These are phyloP conservation scores for Akanthomyces dipterigenus DNA, from an alignment of 2,329 filamentous ascomycete genomes.

Conservation along the genomic window DNA sequence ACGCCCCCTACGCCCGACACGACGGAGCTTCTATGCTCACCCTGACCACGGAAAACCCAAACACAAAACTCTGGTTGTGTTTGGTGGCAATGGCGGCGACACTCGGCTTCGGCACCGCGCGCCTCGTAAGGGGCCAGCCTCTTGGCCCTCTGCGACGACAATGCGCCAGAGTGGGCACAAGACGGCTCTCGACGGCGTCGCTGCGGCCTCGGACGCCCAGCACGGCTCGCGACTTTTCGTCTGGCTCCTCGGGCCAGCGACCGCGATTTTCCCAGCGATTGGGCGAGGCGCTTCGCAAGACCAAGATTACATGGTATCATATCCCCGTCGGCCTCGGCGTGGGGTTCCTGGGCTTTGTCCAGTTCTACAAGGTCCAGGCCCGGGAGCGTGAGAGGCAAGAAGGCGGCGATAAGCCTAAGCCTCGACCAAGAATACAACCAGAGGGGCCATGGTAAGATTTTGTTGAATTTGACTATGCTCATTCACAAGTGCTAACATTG, in stretches of 20 bases:
- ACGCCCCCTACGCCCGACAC: background rate
- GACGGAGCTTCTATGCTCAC: slow-evolving; percentile 10
- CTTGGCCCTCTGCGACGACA: slow-evolving; percentile 24
- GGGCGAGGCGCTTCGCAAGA: slow-evolving; percentile 42
- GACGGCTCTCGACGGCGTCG: slow-evolving; percentile 21
- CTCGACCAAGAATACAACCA: slow-evolving; percentile 60
- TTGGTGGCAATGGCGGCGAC: slow-evolving; percentile 25
- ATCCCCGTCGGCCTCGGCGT: slow-evolving; percentile 84
- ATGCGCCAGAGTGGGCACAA: slow-evolving; percentile 22
- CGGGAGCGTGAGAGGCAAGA: slow-evolving; percentile 47
- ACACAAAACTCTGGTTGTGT: slow-evolving; percentile 14
- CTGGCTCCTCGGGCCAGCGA: slow-evolving; percentile 33
- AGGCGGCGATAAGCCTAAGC: slow-evolving; percentile 33
- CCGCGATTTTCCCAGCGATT: slow-evolving; percentile 47
- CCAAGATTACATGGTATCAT: slow-evolving; percentile 75
- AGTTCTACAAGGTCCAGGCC: slow-evolving; percentile 69
- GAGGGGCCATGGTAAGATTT: slow-evolving; percentile 69
- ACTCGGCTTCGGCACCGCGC: slow-evolving; percentile 29
- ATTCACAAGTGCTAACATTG: background rate
- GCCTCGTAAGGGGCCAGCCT: slow-evolving; percentile 25
- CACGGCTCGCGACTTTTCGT: slow-evolving; percentile 26
- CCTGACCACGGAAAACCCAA: slow-evolving; percentile 8
- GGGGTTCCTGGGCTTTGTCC: slow-evolving; percentile 73
- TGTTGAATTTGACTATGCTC: background rate
- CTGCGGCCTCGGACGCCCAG: slow-evolving; percentile 13